Evolutionary conservation across 2,329 filamentous ascomycete species (phyloP), one percentile per base, ranked within the genome.

Genomic region (Albifimbria verrucaria): DNA sequence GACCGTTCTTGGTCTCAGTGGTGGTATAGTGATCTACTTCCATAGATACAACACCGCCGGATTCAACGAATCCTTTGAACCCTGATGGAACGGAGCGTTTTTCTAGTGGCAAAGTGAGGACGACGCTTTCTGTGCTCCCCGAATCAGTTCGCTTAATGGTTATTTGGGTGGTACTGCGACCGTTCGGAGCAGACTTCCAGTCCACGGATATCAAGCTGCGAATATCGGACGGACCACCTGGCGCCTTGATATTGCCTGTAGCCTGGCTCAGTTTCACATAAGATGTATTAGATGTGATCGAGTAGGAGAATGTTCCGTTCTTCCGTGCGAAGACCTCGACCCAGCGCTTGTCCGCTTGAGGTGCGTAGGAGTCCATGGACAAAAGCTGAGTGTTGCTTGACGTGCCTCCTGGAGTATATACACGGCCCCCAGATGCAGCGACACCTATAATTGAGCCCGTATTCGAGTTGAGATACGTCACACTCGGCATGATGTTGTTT

Each of bases 261-360:
- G 70, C 71, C 51, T 77, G 75, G 17, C 75, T 78, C 17, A 83
- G 72, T 52, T 73, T 73, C 11, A 87, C 68, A 69, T 79, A 86
- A 2, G 76, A 64, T 23, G 73, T 68, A 54, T 72, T 71, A 6
- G 77, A 85, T 49, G 73, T 67, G 62, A 82, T 81, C 10, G 73
- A 68, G 15, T 73, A 52, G 23, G 51, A 20, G 17, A 49, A 44
- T 3, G 51, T 32, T 15, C 21, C 32, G 39, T 52, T 52, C 15
- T 49, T 49, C 11, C 51, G 28, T 5, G 52, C 44, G 36, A 56
- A 56, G 10, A 48, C 20, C 11, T 48, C 45, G 15, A 48, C 6
- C 12, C 20, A 48, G 22, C 45, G 22, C 72, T 77, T 9, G 10
- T 43, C 41, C 9, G 20, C 7, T 7, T n/a, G 9, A 10, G 41